These are phyloP conservation scores for Bipolaris bicolor DNA, from an alignment of 2,329 filamentous ascomycete species.

Conservation along the genomic window DNA sequence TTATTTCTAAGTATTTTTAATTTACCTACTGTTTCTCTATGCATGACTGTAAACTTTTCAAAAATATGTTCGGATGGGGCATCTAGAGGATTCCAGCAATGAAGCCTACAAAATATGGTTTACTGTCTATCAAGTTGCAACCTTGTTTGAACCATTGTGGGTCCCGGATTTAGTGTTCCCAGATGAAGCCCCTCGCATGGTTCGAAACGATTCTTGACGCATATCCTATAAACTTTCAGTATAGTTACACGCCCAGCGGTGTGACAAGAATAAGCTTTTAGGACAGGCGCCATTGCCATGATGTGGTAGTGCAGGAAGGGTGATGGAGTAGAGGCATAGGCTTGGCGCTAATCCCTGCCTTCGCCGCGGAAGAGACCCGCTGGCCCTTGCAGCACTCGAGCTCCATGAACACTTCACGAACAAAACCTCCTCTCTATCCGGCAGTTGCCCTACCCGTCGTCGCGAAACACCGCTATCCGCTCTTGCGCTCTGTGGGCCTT, in stretches of 20 bases:
- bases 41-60: conserved; percentile 16
- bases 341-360: conserved; percentile 19
- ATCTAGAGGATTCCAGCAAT: conserved; percentile 6
- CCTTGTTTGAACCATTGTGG: not conserved
- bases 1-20: conserved; percentile 35
- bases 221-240: not conserved
- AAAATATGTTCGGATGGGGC: conserved; percentile 22
- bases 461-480: not conserved
- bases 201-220: conserved; percentile 1
- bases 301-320: not conserved
- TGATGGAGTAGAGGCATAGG: not conserved
- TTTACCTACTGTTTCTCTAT: conserved; percentile 13
- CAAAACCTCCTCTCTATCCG: conserved; percentile 3
- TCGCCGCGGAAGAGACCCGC: conserved; percentile 28
- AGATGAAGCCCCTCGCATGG: not conserved
- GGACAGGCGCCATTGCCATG: not conserved
- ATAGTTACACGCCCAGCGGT: not conserved
- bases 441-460: not conserved
- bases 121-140: not conserved
- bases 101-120: not conserved
- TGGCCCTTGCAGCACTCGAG: conserved; percentile 14
- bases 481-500: not conserved
- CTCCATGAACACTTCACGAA: conserved; percentile 12
- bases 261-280: conserved; percentile 3
- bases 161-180: not conserved